Evolutionary conservation across 495 filamentous ascomycete genomes (phyloP), one percentile per base, ranked within the genome.

Genomic region (Glonium stellatum): DNA sequence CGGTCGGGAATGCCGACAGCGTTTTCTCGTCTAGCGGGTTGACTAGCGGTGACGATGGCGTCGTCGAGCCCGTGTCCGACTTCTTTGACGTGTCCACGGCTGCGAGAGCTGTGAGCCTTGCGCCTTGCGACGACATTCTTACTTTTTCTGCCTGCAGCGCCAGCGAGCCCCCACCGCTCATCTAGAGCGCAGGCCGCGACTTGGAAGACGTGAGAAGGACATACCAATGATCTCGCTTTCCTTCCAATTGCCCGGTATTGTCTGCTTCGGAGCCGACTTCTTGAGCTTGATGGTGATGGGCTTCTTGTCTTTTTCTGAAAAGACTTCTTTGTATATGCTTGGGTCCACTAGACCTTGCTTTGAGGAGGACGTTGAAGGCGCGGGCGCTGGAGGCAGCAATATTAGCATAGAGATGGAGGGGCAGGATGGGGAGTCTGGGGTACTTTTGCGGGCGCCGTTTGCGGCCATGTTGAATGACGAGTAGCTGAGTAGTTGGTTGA

Each of bases 1-100:
- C 85, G 41, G 82, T 89, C 11, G 85, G 75, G 71, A 96, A 93
- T 0, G 83, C 84, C 15, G 85, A 79, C 57, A 84, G 80, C 15
- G 83, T 79, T 57, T 78, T 80, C 44, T 86, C 81, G 63, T 91
- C 85, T 42, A 92, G 78, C 42, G 84, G 84, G 60, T 90, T 95
- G 15, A 95, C 79, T 12, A 89, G 72, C 1, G 80, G 78, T 0
- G 81, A 79, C 49, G 79, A 69, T 58, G 75, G 60, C 53, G 57
- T 77, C 37, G 35, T 47, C 19, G 52, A 27, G 4, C 50, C 46
- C 13, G 36, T 48, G 13, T 39, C 18, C 5, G 44, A 35, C 9
- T 54, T 34, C 42, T 66, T 60, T 37, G 46, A 50, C 21, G 18
- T 58, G 18, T 63, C 49, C 4, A 59, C 53, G 51, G 65, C 56